phyloP scores from a whole-genome alignment of 345 rosid species.

The Citrus medica region DNA sequence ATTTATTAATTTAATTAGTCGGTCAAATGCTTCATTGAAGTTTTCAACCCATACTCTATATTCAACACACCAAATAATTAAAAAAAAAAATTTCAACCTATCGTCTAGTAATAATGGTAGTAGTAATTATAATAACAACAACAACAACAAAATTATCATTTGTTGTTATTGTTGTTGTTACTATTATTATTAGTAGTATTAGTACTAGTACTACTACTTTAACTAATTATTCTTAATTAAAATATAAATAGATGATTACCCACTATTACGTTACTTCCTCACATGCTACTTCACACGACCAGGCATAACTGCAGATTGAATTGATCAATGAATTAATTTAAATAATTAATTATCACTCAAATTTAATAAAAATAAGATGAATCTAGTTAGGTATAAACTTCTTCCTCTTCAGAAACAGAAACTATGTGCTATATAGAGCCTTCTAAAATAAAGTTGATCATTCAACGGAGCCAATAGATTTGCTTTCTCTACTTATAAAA shows the following conservation, averaged over 20 bases:
- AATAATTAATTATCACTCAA: not conserved
- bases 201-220: not conserved
- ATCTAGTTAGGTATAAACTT: not conserved
- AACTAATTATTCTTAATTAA: not conserved
- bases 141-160: too few species aligned
- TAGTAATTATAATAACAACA: too few species aligned
- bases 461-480: not conserved
- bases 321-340: not conserved
- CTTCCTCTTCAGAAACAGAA: not conserved
- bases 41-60: not conserved
- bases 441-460: not conserved
- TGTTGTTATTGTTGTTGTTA: too few species aligned
- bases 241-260: not conserved
- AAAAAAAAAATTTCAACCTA: too few species aligned
- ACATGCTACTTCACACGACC: not conserved
- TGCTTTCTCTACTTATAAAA: not conserved
- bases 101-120: accelerated
- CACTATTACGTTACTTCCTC: conserved; percentile 6
- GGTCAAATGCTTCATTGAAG: not conserved
- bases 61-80: not conserved
- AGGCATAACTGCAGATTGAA: not conserved
- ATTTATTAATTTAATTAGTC: not conserved
- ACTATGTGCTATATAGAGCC: not conserved
- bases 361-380: not conserved
- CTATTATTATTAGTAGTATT: too few species aligned